Base-by-base conservation (phyloP, 345 rosid species). In the Laguncularia racemosa region DNA sequence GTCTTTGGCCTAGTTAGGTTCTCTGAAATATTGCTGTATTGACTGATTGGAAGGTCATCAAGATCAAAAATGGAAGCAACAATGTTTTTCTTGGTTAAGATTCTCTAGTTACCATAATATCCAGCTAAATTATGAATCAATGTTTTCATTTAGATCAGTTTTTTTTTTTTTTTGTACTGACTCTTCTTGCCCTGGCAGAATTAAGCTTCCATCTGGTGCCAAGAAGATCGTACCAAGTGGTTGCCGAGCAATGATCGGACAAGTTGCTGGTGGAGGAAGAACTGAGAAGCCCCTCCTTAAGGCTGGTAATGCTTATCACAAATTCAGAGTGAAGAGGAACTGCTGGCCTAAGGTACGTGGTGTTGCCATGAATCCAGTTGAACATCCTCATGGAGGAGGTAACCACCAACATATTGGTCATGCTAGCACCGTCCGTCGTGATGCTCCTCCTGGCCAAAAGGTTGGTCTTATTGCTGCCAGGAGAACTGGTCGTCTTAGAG, bases 301-400 rank as follows among this genome's bases (percentile, higher is more conserved):
- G 75, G 83, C 83, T 11, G 83, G 83, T 9, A 78, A 75, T 16
- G 80, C 83, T 2, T 78, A 74, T 49, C 83, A 75, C 75, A 78
- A 78, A 51, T 75, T 62, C 62, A 61, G 79, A 13, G 79, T 74
- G 44, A 78, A 78, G 77, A 72, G 83, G 68, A 78, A 78, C 71
- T 71, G 83, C 80, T 78, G 80, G 83, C 83, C 83, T 0, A 74
- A 75, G 79, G 80, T 78, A 2, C 75, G 80, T 54, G 83, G 83
- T 68, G 83, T 78, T 67, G 83, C 83, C 19, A 78, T 74, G 83
- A 78, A 78, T 46, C 83, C 77, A 0, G 83, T 78, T 14, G 83
- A 78, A 75, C 83, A 78, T 78, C 79, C 79, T 48, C 83, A 78
- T 6, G 83, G 83, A 44, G 83, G 79, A 45, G 83, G 83, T 63